Evolutionary conservation across 805 yeast species (phyloP).

Genomic region (Debaryomyces prosopidis): DNA sequence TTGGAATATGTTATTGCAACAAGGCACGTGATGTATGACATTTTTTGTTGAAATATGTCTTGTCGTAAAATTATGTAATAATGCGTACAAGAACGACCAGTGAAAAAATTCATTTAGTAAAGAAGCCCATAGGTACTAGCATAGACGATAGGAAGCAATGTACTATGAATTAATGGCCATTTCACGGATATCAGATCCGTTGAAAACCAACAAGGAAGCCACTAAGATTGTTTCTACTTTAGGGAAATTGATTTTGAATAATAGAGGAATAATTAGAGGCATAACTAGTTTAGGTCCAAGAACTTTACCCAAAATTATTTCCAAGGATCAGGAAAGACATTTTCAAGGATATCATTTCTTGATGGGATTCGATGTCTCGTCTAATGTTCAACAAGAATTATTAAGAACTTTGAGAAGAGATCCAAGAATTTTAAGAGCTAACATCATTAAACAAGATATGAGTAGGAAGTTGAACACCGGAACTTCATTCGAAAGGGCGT

Average conservation of each 20-base stretch:
- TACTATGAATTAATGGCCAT: constrained; percentile 88
- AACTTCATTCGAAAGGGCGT: constrained; percentile 52
- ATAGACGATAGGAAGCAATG: constrained; percentile 43
- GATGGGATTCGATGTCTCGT: constrained; percentile 82
- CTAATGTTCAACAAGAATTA: constrained; percentile 84
- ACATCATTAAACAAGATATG: constrained; percentile 64
- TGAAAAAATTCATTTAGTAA: neutral
- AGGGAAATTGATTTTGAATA: constrained; percentile 78
- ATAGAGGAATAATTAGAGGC: constrained; percentile 92
- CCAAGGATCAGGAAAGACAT: constrained; percentile 84
- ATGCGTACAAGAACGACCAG: neutral
- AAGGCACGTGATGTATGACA: neutral
- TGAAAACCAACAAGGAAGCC: constrained; percentile 41
- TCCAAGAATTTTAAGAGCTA: constrained; percentile 86
- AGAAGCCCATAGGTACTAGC: too few species aligned
- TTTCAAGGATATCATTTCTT: constrained; percentile 88
- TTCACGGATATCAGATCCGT: constrained; percentile 72
- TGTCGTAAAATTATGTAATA: neutral
- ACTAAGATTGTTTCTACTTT: constrained; percentile 55
- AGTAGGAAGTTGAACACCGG: constrained; percentile 54
- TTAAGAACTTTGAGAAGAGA: constrained; percentile 78
- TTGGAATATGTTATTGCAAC: neutral
- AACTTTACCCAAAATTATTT: constrained; percentile 76
- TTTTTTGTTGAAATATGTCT: neutral
- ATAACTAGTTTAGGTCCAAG: constrained; percentile 77